Base-by-base conservation (phyloP, 164 flowering plant genomes). In the Aristolochia californica region DNA sequence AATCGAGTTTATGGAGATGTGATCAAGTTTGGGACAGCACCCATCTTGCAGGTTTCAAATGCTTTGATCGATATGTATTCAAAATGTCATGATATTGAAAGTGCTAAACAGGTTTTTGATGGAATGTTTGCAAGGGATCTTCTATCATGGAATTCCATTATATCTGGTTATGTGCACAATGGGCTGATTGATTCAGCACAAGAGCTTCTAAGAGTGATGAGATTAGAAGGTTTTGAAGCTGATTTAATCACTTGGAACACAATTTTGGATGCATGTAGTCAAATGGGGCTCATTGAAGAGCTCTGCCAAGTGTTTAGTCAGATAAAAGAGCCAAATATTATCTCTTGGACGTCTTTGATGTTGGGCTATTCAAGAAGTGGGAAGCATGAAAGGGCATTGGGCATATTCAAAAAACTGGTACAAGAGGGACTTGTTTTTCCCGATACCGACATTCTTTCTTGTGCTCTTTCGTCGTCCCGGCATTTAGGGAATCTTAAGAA, bases 41-140 rank as follows among this genome's bases (percentile, higher is more conserved):
- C 30, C 16, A 69, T 62, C 66, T 30, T 66, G 20, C 70, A 75
- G 27, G 76, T 74, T 23, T 59, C 69, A 51, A 76, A 74, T 64
- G 63, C 80, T 2, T 66, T 82, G 70, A 76, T 82, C 18, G 73
- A 76, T 50, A 79, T 82, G 87, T 82, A 82, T 47, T 68, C 78
- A 0, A 82, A 74, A 65, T 79, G 77, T 45, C 68, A 79, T 23
- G 68, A 72, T 50, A 49, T 74, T 64, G 11, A 5, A 55, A 66
- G 58, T 20, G 80, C 79, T 15, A 62, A 63, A 50, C 52, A 47
- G 62, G 72, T 77, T 55, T 77, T 82, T 61, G 72, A 76, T 51
- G 55, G 55, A 44, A 72, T 77, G 79, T 64, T 17, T 15, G 66
- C 30, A 21, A 72, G 68, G 56, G 80, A 82, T 67, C 53, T 82